Base-by-base conservation (phyloP, 2,329 filamentous ascomycete species). In the Talaromyces rugulosus region DNA sequence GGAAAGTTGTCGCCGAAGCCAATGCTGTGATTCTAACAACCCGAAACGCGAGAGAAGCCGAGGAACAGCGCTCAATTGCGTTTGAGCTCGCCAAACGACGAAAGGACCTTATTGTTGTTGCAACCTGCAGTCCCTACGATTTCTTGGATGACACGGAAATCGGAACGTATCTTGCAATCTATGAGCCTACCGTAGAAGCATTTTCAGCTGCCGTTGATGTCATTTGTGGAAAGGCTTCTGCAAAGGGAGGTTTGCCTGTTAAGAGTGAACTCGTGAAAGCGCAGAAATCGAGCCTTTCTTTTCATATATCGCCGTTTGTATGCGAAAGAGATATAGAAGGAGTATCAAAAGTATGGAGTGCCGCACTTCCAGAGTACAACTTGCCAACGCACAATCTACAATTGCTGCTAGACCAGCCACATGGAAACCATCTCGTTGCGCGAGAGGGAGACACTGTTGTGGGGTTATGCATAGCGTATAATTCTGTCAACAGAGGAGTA, bases 61-160 rank as follows among this genome's bases (percentile, higher is more conserved):
- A 69, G 1, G 75, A 74, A 57, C 77, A 81, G 59, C 73, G 69
- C 54, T 62, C 64, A 0, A 63, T 79, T 11, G 77, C 73, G 0
- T 63, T 72, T 11, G 65, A 71, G n/a, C 67, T 79, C 23, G 67
- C 71, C 23, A 66, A 65, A 7, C 69, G 68, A 40, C 65, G 69
- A 30, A 68, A 67, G 5, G 73, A 69, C 8, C 54, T 78, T 44
- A 72, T 80, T 52, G 67, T 71, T 11, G 69, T 81, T 63, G 78
- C 77, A 33, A 77, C 75, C 4, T 78, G 76, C 61, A 77, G 73
- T 64, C 78, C 78, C 2, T 80, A 80, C 60, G 79, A 81, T 62
- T 79, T 81, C 30, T 66, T 80, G 4, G 70, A 77, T 27, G 72
- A 72, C 9, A 61, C 62, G 1, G 66, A 65, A 7, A 70, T 78